These are phyloP conservation scores for Cladophialophora chaetospira DNA, from an alignment of 2,329 filamentous ascomycete genomes.

Conservation along the genomic window DNA sequence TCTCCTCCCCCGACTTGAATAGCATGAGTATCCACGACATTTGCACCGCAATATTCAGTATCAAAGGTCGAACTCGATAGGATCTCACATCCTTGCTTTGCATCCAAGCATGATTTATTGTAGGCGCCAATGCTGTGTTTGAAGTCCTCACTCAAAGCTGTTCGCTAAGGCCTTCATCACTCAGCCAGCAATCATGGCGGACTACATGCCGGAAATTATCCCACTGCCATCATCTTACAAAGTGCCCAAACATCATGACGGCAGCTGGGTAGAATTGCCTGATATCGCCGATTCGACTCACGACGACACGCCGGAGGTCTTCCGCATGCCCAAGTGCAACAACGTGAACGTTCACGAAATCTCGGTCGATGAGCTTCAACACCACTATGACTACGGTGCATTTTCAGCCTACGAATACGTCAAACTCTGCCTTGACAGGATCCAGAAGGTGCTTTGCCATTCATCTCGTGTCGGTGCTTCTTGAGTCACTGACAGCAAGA, in stretches of 20 bases:
- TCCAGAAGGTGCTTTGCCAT: conserved; percentile 24
- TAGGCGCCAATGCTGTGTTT: background rate
- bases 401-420: conserved; percentile 29
- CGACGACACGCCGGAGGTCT: conserved; percentile 26
- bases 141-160: background rate
- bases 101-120: background rate
- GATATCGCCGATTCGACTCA: background rate
- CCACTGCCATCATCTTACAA: no score
- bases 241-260: background rate
- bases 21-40: no score
- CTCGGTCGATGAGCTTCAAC: conserved; percentile 32
- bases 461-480: background rate
- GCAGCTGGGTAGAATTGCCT: conserved; percentile 16
- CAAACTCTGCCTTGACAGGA: conserved; percentile 31
- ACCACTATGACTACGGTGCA: conserved; percentile 20
- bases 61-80: no score
- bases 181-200: no score
- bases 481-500: background rate
- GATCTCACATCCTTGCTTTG: background rate
- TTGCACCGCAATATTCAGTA: no score
- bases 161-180: background rate
- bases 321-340: conserved; percentile 24
- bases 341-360: conserved; percentile 30
- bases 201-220: no score
- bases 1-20: no score